phyloP scores from a whole-genome alignment of 352 stramenopile species.

The Thalassiosira ordinaria region DNA sequence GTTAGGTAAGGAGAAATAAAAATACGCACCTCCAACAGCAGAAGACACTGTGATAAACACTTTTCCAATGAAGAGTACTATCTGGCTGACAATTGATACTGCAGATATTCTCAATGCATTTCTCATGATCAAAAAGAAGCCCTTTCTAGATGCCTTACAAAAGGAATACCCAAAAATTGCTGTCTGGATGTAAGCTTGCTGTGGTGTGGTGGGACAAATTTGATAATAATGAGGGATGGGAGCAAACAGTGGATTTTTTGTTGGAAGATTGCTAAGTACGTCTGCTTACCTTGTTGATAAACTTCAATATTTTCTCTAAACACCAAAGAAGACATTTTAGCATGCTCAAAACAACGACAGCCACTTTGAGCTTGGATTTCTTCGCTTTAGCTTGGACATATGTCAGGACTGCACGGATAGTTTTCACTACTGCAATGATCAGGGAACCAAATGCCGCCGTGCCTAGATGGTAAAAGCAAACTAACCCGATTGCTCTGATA shows the following conservation, averaged over 20 bases:
- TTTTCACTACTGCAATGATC: slow-evolving; percentile 95
- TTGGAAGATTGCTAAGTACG: no score
- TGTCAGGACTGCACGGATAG: slow-evolving; percentile 91
- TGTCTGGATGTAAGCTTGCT: slow-evolving; percentile 94
- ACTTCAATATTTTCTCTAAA: slow-evolving; percentile 93
- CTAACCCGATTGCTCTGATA: slow-evolving; percentile 63
- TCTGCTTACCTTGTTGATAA: slow-evolving; percentile 99
- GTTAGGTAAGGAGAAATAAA: no score
- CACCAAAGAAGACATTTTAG: slow-evolving; percentile 96
- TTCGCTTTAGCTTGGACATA: slow-evolving; percentile 94
- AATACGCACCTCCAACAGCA: slow-evolving; percentile 42
- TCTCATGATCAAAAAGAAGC: slow-evolving; percentile 94
- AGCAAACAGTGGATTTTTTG: no score
- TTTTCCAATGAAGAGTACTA: slow-evolving; percentile 92
- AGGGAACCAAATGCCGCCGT: slow-evolving; percentile 95
- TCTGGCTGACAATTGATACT: slow-evolving; percentile 57
- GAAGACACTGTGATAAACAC: slow-evolving; percentile 80
- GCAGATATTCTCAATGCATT: neutral
- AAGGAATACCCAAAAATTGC: slow-evolving; percentile 92
- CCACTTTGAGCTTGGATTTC: slow-evolving; percentile 89
- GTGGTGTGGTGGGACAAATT: no score
- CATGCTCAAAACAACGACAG: slow-evolving; percentile 88
- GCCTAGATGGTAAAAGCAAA: slow-evolving; percentile 91
- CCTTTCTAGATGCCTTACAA: slow-evolving; percentile 91
- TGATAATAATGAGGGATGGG: no score